A percentile compares a stretch with the other conserved stretches of the same genome.
Conservation (phyloP, 352 stramenopile species). For the Bremia lactucae region DNA sequence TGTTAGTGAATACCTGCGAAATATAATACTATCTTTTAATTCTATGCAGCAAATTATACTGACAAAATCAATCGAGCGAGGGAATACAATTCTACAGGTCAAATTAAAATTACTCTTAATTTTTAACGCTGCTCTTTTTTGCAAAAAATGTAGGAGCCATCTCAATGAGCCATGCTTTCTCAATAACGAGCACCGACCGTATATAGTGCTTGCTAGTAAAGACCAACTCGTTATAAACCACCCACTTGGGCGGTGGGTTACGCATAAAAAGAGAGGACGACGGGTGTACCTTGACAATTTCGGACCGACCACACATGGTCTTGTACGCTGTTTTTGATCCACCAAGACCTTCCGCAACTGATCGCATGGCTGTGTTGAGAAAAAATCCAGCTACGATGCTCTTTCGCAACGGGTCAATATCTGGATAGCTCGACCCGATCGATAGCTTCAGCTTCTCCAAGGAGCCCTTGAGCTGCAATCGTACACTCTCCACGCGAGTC, state of each 20-base stretch:
- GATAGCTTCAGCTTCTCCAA: slow-evolving; percentile 58
- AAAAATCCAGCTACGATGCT: slow-evolving; percentile 85
- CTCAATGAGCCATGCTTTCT: slow-evolving; percentile 85
- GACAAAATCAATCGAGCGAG: slow-evolving; percentile 1
- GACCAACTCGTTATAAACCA: slow-evolving; percentile 86
- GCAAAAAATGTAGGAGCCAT: slow-evolving; percentile 77
- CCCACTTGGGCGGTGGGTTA: slow-evolving; percentile 76
- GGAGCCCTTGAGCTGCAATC: slow-evolving; percentile 56
- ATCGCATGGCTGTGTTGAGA: slow-evolving; percentile 81
- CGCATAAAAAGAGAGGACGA: slow-evolving; percentile 85
- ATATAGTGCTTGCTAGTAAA: slow-evolving; percentile 89
- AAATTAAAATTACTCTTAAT: slow-evolving; percentile 1
- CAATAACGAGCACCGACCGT: slow-evolving; percentile 76
- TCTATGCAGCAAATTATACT: too few species aligned
- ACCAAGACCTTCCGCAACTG: slow-evolving; percentile 52
- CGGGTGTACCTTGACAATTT: slow-evolving; percentile 84
- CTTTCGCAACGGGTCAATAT: slow-evolving; percentile 78
- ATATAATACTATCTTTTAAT: slow-evolving; percentile 21
- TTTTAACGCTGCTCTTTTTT: slow-evolving; percentile 25
- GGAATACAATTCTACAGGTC: background rate
- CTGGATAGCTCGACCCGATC: slow-evolving; percentile 56
- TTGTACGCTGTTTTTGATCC: slow-evolving; percentile 80
- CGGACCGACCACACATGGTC: slow-evolving; percentile 70
- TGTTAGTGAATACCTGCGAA: slow-evolving; percentile 14
- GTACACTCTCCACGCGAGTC: slow-evolving; percentile 78